Conservation (phyloP, 202 grass and related monocot genomes). For the Hordeum pubiflorum region DNA sequence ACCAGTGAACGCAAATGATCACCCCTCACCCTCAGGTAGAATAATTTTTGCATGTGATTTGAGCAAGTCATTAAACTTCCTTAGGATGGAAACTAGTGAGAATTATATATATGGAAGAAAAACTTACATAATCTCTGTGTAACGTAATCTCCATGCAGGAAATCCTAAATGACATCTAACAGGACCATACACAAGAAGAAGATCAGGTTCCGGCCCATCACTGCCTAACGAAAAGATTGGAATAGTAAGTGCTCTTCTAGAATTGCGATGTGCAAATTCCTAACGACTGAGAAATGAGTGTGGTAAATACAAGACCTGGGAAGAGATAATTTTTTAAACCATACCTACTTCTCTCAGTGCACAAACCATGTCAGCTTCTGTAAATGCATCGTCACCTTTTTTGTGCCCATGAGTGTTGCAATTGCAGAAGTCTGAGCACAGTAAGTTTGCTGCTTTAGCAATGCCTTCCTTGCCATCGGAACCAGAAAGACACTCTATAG, state of each 20-base stretch:
- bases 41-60: not conserved
- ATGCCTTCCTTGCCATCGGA: conserved; percentile 72
- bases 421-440: conserved; percentile 36
- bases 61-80: not conserved
- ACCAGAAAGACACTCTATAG: conserved; percentile 55
- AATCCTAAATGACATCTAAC: conserved; percentile 76
- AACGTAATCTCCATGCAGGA: conserved; percentile 74
- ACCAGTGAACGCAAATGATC: not conserved
- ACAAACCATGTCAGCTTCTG: conserved; percentile 45
- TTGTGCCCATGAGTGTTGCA: conserved; percentile 16
- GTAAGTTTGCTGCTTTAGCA: conserved; percentile 70
- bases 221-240: conserved; percentile 40
- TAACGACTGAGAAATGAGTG: not conserved
- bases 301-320: not conserved
- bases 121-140: conserved; percentile 76
- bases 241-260: conserved; percentile 2
- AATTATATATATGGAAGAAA: not conserved
- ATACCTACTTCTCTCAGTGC: conserved; percentile 58
- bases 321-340: not conserved
- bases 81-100: not conserved
- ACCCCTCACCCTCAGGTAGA: not conserved
- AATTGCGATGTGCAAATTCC: conserved; percentile 4
- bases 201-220: conserved; percentile 54
- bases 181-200: conserved; percentile 73
- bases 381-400: conserved; percentile 20